Conservation (phyloP, 345 rosid genomes). For the Psidium friedrichsthalianum region DNA sequence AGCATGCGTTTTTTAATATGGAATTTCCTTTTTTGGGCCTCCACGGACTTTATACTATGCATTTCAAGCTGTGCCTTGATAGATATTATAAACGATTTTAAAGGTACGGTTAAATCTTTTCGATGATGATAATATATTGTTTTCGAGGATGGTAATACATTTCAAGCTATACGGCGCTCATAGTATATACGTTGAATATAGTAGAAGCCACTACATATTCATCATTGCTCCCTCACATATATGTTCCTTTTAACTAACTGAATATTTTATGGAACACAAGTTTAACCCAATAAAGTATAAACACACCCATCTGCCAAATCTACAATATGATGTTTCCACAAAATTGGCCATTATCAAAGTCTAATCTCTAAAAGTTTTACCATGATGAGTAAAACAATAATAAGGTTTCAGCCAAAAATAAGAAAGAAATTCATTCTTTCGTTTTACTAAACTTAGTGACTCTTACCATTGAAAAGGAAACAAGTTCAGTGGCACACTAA, state of each 20-base stretch:
- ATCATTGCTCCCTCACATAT: too few relatives aligned
- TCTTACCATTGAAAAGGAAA: neutral
- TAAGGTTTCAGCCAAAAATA: neutral
- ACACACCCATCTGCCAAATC: neutral
- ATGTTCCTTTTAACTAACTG: neutral
- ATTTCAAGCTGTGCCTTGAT: neutral
- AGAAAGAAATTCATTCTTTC: neutral
- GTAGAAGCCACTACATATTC: too few relatives aligned
- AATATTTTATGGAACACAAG: neutral
- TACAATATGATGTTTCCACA: neutral
- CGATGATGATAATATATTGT: too few relatives aligned
- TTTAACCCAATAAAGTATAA: neutral
- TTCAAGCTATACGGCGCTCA: too few relatives aligned
- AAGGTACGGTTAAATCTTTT: neutral
- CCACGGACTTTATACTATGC: neutral
- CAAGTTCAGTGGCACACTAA: neutral
- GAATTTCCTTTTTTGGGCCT: neutral
- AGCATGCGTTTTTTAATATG: neutral
- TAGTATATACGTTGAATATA: too few relatives aligned
- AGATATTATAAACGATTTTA: neutral
- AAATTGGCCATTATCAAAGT: neutral
- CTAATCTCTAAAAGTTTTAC: neutral
- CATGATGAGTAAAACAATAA: neutral
- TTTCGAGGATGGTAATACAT: too few relatives aligned
- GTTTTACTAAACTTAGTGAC: neutral